Evolutionary conservation across 371 early-diverging fungal species (phyloP).

Genomic region (Basidiobolus meristosporus): DNA sequence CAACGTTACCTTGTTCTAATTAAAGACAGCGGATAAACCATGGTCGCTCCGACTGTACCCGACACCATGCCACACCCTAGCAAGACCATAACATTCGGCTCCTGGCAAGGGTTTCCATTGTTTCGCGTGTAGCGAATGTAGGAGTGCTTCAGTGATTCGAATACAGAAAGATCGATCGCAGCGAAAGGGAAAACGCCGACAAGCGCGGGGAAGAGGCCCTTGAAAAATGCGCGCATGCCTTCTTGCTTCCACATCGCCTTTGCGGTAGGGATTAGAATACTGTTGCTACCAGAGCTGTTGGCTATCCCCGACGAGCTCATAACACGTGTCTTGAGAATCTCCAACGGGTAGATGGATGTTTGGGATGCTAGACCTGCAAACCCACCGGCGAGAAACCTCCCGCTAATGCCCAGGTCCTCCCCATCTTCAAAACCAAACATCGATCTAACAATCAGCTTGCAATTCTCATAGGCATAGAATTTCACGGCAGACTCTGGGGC

Average conservation of each 20-base stretch:
- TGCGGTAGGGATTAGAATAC: constrained; percentile 12
- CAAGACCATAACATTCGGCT: constrained; percentile 28
- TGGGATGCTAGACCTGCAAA: constrained; percentile 60
- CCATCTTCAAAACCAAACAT: constrained; percentile 18
- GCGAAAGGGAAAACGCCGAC: constrained; percentile 70
- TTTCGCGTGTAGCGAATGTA: constrained; percentile 28
- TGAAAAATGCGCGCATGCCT: constrained; percentile 50
- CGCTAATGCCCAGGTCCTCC: constrained; percentile 9
- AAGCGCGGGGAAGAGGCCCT: constrained; percentile 41
- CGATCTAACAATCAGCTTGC: constrained; percentile 30
- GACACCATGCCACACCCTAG: constrained; percentile 56
- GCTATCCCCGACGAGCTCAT: constrained; percentile 30
- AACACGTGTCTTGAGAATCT: constrained; percentile 55
- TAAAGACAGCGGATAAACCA: constrained; percentile 63
- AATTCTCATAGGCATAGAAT: constrained; percentile 50
- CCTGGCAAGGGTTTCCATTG: constrained; percentile 12
- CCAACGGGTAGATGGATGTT: constrained; percentile 62
- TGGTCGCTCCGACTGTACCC: constrained; percentile 45
- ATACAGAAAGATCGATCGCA: constrained; percentile 54
- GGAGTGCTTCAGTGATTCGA: constrained; percentile 54
- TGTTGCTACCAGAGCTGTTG: background rate
- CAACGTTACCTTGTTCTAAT: constrained; percentile 47
- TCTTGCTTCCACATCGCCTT: constrained; percentile 30
- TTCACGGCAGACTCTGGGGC: constrained; percentile 62
- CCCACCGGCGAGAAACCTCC: constrained; percentile 59